Evolutionary conservation across 805 yeast species (phyloP).

Genomic region (Tetrapisispora iriomotensis): DNA sequence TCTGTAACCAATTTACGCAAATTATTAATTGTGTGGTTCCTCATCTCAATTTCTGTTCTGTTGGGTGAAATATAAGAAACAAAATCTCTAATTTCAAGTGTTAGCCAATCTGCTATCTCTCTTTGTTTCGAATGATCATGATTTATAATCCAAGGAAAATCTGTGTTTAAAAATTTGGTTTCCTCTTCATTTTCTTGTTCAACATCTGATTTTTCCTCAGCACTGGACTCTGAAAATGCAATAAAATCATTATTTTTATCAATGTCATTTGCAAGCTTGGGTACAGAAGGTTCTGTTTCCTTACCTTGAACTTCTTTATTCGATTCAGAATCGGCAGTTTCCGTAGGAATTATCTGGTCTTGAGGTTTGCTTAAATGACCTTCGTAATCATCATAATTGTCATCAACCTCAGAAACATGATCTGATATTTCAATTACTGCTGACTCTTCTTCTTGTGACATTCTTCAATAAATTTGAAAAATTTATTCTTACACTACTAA

Average conservation of each 20-base stretch:
- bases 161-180: constrained; percentile 8
- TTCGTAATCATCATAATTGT: constrained; percentile 20
- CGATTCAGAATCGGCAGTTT: background rate
- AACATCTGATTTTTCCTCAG: constrained; percentile 17
- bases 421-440: background rate
- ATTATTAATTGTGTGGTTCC: constrained; percentile 57
- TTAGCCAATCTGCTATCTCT: constrained; percentile 79
- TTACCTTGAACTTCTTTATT: background rate
- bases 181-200: constrained; percentile 1
- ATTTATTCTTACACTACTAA: too few relatives aligned
- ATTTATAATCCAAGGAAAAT: constrained; percentile 66
- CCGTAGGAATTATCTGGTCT: background rate
- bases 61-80: constrained; percentile 82
- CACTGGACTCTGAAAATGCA: constrained; percentile 30
- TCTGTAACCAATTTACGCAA: constrained; percentile 42
- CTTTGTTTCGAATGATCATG: constrained; percentile 67
- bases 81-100: constrained; percentile 77
- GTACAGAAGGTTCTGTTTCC: constrained; percentile 3
- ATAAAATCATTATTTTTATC: constrained; percentile 35
- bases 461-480: constrained; percentile 1
- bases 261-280: constrained; percentile 18
- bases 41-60: constrained; percentile 51
- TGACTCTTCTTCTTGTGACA: background rate
- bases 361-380: constrained; percentile 20
- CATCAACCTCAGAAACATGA: constrained; percentile 1